Conservation (phyloP, 108 stramenopile genomes). For the Parmales sp. region DNA sequence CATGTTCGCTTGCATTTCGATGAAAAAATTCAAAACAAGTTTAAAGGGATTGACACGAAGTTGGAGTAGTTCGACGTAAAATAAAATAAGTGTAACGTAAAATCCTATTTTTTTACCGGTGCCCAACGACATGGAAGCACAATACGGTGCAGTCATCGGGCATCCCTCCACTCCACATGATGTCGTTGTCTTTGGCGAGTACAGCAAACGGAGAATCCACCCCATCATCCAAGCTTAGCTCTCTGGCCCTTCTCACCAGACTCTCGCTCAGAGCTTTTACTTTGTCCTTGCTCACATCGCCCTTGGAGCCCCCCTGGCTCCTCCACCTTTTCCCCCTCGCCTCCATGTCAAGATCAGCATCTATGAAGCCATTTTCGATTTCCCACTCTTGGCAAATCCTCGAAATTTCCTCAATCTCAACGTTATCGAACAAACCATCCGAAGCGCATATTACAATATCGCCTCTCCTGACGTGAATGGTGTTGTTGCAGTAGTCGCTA, state of each 20-base stretch:
- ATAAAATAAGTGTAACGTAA: too few species aligned
- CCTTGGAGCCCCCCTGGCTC: slow-evolving; percentile 46
- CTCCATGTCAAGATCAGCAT: slow-evolving; percentile 46
- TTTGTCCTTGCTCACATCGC: slow-evolving; percentile 32
- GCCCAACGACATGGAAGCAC: slow-evolving; percentile 72
- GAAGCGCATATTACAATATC: slow-evolving; percentile 92
- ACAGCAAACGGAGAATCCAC: slow-evolving; percentile 89
- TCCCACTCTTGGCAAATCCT: slow-evolving; percentile 79
- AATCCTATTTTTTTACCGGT: too few species aligned
- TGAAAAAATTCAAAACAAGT: too few species aligned
- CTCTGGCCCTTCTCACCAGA: slow-evolving; percentile 53
- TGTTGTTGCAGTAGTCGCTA: slow-evolving; percentile 71
- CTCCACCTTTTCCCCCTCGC: slow-evolving; percentile 62
- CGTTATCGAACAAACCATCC: slow-evolving; percentile 94
- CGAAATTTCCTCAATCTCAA: slow-evolving; percentile 84
- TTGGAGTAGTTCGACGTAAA: too few species aligned
- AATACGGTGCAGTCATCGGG: slow-evolving; percentile 87
- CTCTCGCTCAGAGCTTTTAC: slow-evolving; percentile 38
- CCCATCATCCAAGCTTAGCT: slow-evolving; percentile 62
- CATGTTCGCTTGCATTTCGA: too few species aligned
- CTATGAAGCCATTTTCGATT: slow-evolving; percentile 59
- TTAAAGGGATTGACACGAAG: too few species aligned
- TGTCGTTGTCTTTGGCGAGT: slow-evolving; percentile 93
- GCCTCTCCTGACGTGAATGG: slow-evolving; percentile 77
- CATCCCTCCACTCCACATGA: slow-evolving; percentile 96